Evolutionary conservation across 2,329 filamentous ascomycete genomes (phyloP).

Genomic region (Cordyceps pruinosa): DNA sequence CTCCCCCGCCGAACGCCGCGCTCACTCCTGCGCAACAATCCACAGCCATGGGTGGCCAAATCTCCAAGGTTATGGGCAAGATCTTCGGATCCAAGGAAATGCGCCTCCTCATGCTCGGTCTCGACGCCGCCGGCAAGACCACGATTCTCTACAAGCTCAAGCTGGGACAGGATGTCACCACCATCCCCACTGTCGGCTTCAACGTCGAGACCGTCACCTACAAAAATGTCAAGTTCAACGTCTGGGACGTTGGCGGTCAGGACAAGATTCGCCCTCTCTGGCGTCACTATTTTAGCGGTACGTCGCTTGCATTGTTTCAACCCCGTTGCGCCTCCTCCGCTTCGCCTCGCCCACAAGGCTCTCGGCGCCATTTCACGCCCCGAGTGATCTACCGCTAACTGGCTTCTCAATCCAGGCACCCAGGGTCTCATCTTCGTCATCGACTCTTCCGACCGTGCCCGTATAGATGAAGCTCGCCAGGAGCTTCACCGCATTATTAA

Average conservation of each 20-base stretch:
- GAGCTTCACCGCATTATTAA: constrained; percentile 97
- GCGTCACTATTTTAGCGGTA: constrained; percentile 92
- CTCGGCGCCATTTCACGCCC: not conserved
- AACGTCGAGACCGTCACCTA: constrained; percentile 99
- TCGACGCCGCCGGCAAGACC: constrained; percentile 97
- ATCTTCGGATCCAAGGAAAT: constrained; percentile 99
- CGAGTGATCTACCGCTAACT: not conserved
- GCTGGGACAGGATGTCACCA: constrained; percentile 95
- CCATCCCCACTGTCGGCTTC: constrained; percentile 96
- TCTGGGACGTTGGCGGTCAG: constrained; percentile 98
- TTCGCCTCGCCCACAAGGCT: not conserved
- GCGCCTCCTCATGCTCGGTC: constrained; percentile 94
- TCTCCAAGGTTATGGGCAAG: constrained; percentile 97
- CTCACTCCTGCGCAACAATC: constrained; percentile 9
- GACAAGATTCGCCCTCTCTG: constrained; percentile 97
- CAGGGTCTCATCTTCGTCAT: constrained; percentile 98
- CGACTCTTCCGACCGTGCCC: constrained; percentile 84
- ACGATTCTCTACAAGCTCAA: constrained; percentile 99
- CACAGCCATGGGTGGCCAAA: constrained; percentile 76
- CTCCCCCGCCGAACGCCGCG: constrained; percentile 3
- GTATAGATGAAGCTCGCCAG: constrained; percentile 87
- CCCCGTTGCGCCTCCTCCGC: not conserved
- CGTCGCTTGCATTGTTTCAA: not conserved
- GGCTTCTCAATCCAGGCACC: constrained; percentile 53
- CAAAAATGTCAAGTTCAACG: constrained; percentile 99